Conservation (phyloP, 768 basidiomycete species). For the Agaricus blazei region DNA sequence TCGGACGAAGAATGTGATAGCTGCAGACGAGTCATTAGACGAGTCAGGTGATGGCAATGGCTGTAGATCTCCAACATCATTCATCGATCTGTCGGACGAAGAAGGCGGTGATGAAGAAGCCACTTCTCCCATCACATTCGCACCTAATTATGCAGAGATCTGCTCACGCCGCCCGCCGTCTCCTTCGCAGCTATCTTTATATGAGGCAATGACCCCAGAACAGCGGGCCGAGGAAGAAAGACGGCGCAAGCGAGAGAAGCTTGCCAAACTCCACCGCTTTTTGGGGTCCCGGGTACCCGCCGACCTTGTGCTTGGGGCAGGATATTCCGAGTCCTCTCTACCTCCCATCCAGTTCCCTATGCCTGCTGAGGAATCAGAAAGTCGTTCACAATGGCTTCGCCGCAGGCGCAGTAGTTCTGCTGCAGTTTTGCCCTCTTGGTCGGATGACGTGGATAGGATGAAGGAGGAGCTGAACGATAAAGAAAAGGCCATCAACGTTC, state of each 20-base stretch:
- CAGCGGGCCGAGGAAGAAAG: slow-evolving; percentile 57
- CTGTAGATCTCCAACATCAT: slow-evolving; percentile 38
- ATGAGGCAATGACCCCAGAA: slow-evolving; percentile 45
- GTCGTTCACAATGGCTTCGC: slow-evolving; percentile 38
- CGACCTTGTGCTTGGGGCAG: slow-evolving; percentile 55
- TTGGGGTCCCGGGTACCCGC: slow-evolving; percentile 77
- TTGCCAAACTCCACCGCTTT: slow-evolving; percentile 81
- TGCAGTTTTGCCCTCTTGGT: slow-evolving; percentile 43
- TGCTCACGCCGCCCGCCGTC: slow-evolving; percentile 26
- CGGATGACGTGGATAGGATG: slow-evolving; percentile 53
- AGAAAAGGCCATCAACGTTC: slow-evolving; percentile 78
- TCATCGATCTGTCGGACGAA: slow-evolving; percentile 70
- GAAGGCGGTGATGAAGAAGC: slow-evolving; percentile 32
- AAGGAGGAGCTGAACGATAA: slow-evolving; percentile 66
- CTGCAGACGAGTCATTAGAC: neutral
- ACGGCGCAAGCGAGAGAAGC: slow-evolving; percentile 65
- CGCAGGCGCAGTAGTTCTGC: slow-evolving; percentile 51
- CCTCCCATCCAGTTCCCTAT: slow-evolving; percentile 6
- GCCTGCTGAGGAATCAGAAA: slow-evolving; percentile 13
- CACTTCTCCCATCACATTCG: slow-evolving; percentile 22
- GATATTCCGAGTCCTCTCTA: slow-evolving; percentile 22
- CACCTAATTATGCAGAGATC: slow-evolving; percentile 13
- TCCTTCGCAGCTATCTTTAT: slow-evolving; percentile 40
- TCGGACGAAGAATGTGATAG: slow-evolving; percentile 10
- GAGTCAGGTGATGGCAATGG: slow-evolving; percentile 2